phyloP scores from a whole-genome alignment of 2,329 filamentous ascomycete species.

The Thelonectria blattea region DNA sequence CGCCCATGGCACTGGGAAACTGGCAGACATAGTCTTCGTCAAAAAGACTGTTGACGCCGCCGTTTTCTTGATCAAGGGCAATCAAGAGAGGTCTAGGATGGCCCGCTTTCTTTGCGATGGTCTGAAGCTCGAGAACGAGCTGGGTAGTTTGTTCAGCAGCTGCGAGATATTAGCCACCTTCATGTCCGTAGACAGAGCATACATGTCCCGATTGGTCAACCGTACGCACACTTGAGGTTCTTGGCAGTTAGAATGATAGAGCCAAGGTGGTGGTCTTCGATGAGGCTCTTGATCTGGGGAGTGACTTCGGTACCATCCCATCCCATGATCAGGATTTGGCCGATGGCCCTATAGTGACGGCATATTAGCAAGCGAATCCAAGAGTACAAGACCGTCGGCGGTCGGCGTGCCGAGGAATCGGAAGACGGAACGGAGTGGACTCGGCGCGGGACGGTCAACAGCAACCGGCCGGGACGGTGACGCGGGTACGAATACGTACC shows the following conservation, averaged over 20 bases:
- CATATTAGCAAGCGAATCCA: constrained; percentile 27
- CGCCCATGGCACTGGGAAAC: constrained; percentile 95
- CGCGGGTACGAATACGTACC: constrained; percentile 57
- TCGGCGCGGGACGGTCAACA: not conserved
- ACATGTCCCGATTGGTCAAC: not conserved
- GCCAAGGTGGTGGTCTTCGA: constrained; percentile 85
- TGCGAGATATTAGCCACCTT: constrained; percentile 52
- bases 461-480: not conserved
- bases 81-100: constrained; percentile 90
- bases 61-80: constrained; percentile 95
- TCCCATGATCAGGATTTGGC: constrained; percentile 81
- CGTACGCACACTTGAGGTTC: constrained; percentile 76
- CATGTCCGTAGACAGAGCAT: not conserved
- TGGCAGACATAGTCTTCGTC: constrained; percentile 96
- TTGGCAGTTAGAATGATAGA: constrained; percentile 85
- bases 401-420: constrained; percentile 14
- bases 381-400: not conserved
- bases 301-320: constrained; percentile 87
- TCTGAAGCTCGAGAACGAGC: constrained; percentile 90
- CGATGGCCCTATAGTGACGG: constrained; percentile 64
- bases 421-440: constrained; percentile 25
- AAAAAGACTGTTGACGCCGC: constrained; percentile 94
- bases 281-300: constrained; percentile 80
- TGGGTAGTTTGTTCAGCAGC: constrained; percentile 89
- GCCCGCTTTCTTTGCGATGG: constrained; percentile 86